These are phyloP conservation scores for Solanum gandarillasii DNA, from an alignment of 257 asterid genomes.

Conservation along the genomic window DNA sequence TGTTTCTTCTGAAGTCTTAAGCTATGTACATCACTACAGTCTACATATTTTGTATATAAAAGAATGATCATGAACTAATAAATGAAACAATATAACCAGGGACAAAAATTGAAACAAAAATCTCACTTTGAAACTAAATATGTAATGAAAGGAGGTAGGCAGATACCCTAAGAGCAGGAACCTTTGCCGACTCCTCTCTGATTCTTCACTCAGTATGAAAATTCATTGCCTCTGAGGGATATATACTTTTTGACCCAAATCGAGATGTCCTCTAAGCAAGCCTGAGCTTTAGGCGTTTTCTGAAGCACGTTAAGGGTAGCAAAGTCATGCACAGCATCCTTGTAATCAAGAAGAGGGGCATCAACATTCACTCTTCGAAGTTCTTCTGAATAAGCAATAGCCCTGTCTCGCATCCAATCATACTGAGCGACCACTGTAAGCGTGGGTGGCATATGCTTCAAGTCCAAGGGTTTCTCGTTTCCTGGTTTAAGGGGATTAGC, in stretches of 20 bases:
- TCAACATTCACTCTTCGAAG: slow-evolving; percentile 75
- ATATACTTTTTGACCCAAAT: slow-evolving; percentile 82
- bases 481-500: slow-evolving; percentile 49
- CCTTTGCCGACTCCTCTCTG: background rate
- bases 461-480: slow-evolving; percentile 16
- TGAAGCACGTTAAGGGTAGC: slow-evolving; percentile 61
- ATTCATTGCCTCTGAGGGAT: slow-evolving; percentile 72
- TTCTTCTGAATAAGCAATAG: slow-evolving; percentile 71
- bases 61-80: background rate
- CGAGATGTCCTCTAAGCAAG: slow-evolving; percentile 71
- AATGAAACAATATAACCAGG: background rate
- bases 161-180: background rate
- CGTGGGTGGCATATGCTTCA: slow-evolving; percentile 76
- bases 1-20: background rate
- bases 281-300: slow-evolving; percentile 64
- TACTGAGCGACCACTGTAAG: slow-evolving; percentile 73
- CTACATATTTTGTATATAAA: background rate
- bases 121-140: background rate
- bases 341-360: slow-evolving; percentile 73
- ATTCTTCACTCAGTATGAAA: slow-evolving; percentile 37
- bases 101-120: background rate
- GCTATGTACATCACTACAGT: background rate
- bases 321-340: slow-evolving; percentile 72
- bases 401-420: slow-evolving; percentile 84
- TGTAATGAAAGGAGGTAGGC: background rate